Evolutionary conservation across 306 rosid species (phyloP).

Genomic region (Luffa aegyptiaca): DNA sequence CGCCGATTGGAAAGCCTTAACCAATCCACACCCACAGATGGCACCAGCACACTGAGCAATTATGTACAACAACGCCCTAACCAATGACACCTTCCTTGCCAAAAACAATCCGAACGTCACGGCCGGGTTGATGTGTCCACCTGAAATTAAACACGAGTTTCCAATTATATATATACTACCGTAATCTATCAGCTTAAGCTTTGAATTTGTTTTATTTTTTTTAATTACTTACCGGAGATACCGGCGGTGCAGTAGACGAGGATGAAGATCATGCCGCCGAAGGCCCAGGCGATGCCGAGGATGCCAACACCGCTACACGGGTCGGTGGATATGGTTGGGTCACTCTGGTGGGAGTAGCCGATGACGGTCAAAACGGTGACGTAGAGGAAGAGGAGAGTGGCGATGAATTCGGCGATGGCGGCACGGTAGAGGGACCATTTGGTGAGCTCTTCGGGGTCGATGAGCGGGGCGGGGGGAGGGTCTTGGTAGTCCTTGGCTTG

Average conservation of each 20-base stretch:
- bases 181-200: too few species aligned
- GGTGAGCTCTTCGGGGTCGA: slow-evolving; percentile 49
- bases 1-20: slow-evolving; percentile 59
- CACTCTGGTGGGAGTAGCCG: slow-evolving; percentile 49
- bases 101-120: slow-evolving; percentile 68
- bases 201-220: slow-evolving; percentile 15
- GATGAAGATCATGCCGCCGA: slow-evolving; percentile 44
- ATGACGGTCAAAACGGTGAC: slow-evolving; percentile 77
- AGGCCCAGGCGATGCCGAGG: slow-evolving; percentile 56
- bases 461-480: slow-evolving; percentile 72
- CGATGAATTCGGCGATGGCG: slow-evolving; percentile 75
- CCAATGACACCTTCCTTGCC: slow-evolving; percentile 62
- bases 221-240: slow-evolving; percentile 83
- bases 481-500: slow-evolving; percentile 68
- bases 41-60: slow-evolving; percentile 67
- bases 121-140: too few species aligned
- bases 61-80: slow-evolving; percentile 62
- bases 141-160: too few species aligned
- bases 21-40: slow-evolving; percentile 60
- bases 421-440: slow-evolving; percentile 89
- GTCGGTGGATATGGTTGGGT: not conserved
- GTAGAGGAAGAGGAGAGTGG: slow-evolving; percentile 85
- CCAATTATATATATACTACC: too few species aligned
- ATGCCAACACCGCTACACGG: slow-evolving; percentile 67
- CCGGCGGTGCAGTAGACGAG: slow-evolving; percentile 99